These are phyloP conservation scores for Dictyophora rubrovolvata DNA, from an alignment of 768 basidiomycete species.

Conservation along the genomic window DNA sequence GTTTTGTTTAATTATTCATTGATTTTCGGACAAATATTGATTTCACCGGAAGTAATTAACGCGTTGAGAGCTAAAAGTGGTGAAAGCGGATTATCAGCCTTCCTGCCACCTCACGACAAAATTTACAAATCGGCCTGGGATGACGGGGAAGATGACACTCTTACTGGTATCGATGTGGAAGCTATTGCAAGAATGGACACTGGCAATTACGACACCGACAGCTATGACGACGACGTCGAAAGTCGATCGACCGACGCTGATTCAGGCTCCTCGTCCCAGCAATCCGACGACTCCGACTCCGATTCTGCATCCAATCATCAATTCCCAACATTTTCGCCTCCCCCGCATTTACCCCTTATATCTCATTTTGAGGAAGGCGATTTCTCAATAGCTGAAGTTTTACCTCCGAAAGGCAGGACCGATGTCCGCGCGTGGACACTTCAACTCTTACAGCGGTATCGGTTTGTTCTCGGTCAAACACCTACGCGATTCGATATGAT, in stretches of 20 bases:
- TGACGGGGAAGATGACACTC: not conserved
- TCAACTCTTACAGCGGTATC: constrained; percentile 25
- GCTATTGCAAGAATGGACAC: not conserved
- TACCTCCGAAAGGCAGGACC: not conserved
- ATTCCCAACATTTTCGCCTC: not conserved
- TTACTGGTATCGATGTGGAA: not conserved
- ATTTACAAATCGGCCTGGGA: not conserved
- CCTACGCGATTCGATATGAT: not conserved
- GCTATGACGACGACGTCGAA: not conserved
- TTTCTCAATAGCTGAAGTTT: not conserved
- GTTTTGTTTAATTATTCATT: not conserved
- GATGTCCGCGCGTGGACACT: constrained; percentile 21
- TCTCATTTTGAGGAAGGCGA: not conserved
- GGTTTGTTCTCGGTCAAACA: constrained; percentile 22
- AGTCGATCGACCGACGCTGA: not conserved
- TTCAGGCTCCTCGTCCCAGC: not conserved
- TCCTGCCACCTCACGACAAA: constrained; percentile 23
- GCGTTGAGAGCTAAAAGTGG: constrained; percentile 24
- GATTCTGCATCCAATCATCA: too few species aligned
- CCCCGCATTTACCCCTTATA: constrained; percentile 5
- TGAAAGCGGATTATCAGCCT: constrained; percentile 23
- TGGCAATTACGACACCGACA: not conserved
- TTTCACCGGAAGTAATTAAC: constrained; percentile 16
- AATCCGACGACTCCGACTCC: too few species aligned
- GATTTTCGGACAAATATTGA: not conserved